Base-by-base conservation (phyloP, 1,139 yeast genomes). In the Geotrichum restrictum region DNA sequence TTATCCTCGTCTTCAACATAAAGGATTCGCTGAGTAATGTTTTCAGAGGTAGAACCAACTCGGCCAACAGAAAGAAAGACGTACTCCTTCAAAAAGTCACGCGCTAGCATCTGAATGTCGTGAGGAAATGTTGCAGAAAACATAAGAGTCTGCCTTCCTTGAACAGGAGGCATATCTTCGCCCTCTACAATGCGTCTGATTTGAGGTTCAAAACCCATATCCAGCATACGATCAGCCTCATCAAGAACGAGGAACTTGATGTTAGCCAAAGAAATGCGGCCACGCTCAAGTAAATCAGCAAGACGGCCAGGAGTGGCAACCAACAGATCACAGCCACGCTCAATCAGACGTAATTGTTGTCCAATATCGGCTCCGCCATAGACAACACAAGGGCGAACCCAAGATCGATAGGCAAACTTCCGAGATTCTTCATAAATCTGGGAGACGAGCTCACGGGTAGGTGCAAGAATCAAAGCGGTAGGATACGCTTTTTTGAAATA, bases 151-250 rank as follows among this genome's bases (percentile, higher is more conserved):
- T 93, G 98, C 78, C 98, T 86, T 66, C 85, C 80, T 58, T 81
- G 76, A 56, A 88, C 95, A 61, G 79, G 84, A 59, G 98, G 96
- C 98, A 91, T 93, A 71, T 88, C 97, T 77, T 94, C 91, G 63
- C 87, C 95, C 75, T 93, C 96, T 58, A 93, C 98, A 69, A 93
- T 91, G 71, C 91, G 88, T 81, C 98, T 88, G 69, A 93, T 93
- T 79, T 93, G 98, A 60, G 98, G 98, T 78, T 93, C 98, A 76
- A 93, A 93, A 80, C 98, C 98, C 98, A 93, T 93, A 83, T 93
- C 98, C 76, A 93, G 83, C 98, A 93, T 93, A 79, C 98, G 88
- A 76, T 93, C 98, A 68, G 98, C 98, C 80, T 93, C 98, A 75
- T 93, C 98, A 61, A 93, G 80, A 49, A 93, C 98, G 70, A 93